These are phyloP conservation scores for Podochytrium sp. DNA, from an alignment of 192 early-diverging fungal species.

Conservation along the genomic window DNA sequence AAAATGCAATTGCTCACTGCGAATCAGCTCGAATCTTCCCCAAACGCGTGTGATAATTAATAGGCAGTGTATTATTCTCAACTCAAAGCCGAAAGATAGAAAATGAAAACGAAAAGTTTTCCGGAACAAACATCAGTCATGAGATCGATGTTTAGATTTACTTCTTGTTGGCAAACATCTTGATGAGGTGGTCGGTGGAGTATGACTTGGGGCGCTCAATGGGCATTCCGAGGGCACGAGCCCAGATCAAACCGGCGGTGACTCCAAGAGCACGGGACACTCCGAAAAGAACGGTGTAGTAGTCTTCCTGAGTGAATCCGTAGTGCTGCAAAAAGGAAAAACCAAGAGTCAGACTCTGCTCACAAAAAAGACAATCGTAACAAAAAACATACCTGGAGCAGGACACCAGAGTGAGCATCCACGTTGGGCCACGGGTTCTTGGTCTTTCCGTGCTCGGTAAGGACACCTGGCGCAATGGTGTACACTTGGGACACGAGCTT, in stretches of 20 bases:
- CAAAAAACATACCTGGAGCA: constrained; percentile 59
- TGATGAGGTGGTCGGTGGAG: constrained; percentile 81
- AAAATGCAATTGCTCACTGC: not conserved
- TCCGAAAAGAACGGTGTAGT: constrained; percentile 99
- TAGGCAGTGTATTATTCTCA: not conserved
- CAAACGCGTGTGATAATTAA: not conserved
- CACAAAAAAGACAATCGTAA: not conserved
- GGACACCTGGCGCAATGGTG: constrained; percentile 94
- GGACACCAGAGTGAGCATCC: constrained; percentile 97
- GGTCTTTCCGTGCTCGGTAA: constrained; percentile 99
- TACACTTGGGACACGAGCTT: constrained; percentile 95
- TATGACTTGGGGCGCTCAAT: constrained; percentile 90
- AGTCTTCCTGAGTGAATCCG: constrained; percentile 96
- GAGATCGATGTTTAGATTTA: too few relatives aligned
- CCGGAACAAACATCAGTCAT: too few relatives aligned
- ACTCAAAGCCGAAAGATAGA: not conserved
- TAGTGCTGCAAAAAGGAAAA: constrained; percentile 73
- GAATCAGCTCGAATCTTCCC: too few relatives aligned
- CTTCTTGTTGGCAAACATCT: constrained; percentile 78
- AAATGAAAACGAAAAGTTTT: not conserved
- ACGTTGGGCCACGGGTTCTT: constrained; percentile 99
- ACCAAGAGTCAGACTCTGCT: too few relatives aligned
- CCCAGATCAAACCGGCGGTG: constrained; percentile 95
- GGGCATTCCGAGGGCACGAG: constrained; percentile 93
- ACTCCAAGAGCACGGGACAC: constrained; percentile 98